These are phyloP conservation scores for Metahyphopichia silvanorum DNA, from an alignment of 805 yeast species.

Conservation along the genomic window DNA sequence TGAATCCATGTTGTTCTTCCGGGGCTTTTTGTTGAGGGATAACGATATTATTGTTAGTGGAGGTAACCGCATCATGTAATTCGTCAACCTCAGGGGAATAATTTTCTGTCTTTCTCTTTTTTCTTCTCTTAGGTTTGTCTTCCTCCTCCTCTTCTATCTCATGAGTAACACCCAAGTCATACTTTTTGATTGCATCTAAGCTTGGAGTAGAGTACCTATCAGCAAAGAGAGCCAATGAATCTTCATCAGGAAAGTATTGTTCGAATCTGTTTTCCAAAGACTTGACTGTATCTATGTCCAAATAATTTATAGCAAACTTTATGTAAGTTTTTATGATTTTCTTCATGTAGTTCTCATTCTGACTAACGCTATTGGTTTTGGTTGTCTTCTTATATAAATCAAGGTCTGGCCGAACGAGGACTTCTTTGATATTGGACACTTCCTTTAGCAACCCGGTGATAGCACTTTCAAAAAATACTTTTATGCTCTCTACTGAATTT, in stretches of 20 bases:
- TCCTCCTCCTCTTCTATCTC: slow-evolving; percentile 7
- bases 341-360: slow-evolving; percentile 23
- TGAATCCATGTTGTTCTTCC: slow-evolving; percentile 27
- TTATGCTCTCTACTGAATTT: slow-evolving; percentile 70
- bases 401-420: slow-evolving; percentile 27
- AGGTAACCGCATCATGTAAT: background rate
- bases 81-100: slow-evolving; percentile 2
- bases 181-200: slow-evolving; percentile 32
- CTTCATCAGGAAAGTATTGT: slow-evolving; percentile 62
- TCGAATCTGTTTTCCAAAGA: slow-evolving; percentile 65
- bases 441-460: slow-evolving; percentile 49
- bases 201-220: slow-evolving; percentile 37
- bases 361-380: slow-evolving; percentile 14
- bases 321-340: slow-evolving; percentile 47
- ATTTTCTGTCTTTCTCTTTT: slow-evolving; percentile 9
- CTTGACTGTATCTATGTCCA: slow-evolving; percentile 65
- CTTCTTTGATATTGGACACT: slow-evolving; percentile 21
- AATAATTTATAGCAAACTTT: slow-evolving; percentile 64
- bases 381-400: slow-evolving; percentile 44
- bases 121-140: slow-evolving; percentile 8
- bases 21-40: slow-evolving; percentile 2
- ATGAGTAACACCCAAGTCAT: slow-evolving; percentile 29
- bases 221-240: slow-evolving; percentile 33
- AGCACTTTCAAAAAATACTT: slow-evolving; percentile 79
- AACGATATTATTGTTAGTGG: background rate